phyloP scores from a whole-genome alignment of 768 basidiomycete genomes.

The Pleurotus platypus region DNA sequence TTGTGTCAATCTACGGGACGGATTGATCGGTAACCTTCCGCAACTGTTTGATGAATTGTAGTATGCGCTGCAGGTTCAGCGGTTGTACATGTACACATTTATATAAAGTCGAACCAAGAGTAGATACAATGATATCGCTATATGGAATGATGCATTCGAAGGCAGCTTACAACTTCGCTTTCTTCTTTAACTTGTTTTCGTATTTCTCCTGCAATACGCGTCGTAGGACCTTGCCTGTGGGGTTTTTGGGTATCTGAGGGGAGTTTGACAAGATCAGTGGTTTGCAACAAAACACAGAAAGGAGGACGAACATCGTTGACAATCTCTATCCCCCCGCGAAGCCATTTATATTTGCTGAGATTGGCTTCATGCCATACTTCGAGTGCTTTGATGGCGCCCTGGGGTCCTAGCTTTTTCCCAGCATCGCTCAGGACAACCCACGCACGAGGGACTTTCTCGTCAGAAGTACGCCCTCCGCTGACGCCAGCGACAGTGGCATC shows the following conservation, averaged over 20 bases:
- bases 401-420: conserved; percentile 48
- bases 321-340: conserved; percentile 68
- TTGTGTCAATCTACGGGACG: conserved; percentile 1
- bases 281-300: conserved; percentile 2
- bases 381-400: conserved; percentile 39
- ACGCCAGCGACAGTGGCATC: conserved; percentile 77
- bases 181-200: conserved; percentile 30
- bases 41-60: neutral
- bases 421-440: conserved; percentile 66
- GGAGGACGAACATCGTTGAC: conserved; percentile 50
- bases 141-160: too few species aligned
- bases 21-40: neutral
- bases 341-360: conserved; percentile 74
- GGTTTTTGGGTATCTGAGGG: conserved; percentile 65
- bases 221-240: conserved; percentile 70
- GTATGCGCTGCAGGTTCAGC: neutral
- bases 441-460: conserved; percentile 74
- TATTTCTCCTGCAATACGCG: conserved; percentile 58
- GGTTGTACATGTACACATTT: neutral
- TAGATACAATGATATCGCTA: neutral
- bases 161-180: conserved; percentile 26
- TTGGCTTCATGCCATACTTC: conserved; percentile 59
- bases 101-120: neutral
- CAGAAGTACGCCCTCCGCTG: conserved; percentile 60
- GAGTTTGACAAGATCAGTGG: neutral